phyloP scores from a whole-genome alignment of 1,284 basidiomycete genomes.

The Cryptococcus sp. region DNA sequence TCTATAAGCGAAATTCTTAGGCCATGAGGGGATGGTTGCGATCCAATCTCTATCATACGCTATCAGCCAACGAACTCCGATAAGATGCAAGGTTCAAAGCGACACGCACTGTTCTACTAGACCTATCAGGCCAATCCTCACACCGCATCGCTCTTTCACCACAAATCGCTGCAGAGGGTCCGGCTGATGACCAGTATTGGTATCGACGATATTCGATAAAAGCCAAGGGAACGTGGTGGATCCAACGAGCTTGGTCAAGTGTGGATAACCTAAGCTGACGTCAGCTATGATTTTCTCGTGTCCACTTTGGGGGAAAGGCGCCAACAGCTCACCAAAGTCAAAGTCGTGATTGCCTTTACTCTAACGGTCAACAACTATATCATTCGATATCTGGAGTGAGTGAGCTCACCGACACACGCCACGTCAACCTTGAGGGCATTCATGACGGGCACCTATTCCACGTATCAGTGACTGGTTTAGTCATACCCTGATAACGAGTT shows the following conservation, averaged over 20 bases:
- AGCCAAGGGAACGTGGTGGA: conserved; percentile 72
- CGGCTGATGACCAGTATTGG: conserved; percentile 62
- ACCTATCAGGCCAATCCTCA: conserved; percentile 76
- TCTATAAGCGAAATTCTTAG: conserved; percentile 66
- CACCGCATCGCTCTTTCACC: conserved; percentile 66
- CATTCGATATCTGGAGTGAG: conserved; percentile 42
- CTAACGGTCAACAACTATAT: neutral
- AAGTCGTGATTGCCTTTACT: conserved; percentile 79
- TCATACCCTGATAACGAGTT: conserved; percentile 4
- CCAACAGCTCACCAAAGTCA: conserved; percentile 67
- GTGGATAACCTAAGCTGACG: conserved; percentile 66
- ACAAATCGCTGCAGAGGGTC: conserved; percentile 62
- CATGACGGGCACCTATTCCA: conserved; percentile 69
- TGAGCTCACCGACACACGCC: conserved; percentile 51
- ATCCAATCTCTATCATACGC: conserved; percentile 73
- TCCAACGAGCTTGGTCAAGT: conserved; percentile 70
- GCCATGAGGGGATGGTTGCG: conserved; percentile 79
- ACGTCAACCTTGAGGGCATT: conserved; percentile 58
- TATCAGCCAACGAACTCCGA: neutral
- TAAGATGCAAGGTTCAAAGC: neutral
- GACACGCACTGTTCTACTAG: conserved; percentile 72
- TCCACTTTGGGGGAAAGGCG: too few species aligned
- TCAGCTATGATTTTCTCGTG: conserved; percentile 7
- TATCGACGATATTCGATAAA: conserved; percentile 73
- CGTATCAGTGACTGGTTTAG: conserved; percentile 33